Percentiles rank a stretch among this genome's conserved stretches.
Conservation (phyloP, 208 protist species). For the Herpetomonas tarakana region DNA sequence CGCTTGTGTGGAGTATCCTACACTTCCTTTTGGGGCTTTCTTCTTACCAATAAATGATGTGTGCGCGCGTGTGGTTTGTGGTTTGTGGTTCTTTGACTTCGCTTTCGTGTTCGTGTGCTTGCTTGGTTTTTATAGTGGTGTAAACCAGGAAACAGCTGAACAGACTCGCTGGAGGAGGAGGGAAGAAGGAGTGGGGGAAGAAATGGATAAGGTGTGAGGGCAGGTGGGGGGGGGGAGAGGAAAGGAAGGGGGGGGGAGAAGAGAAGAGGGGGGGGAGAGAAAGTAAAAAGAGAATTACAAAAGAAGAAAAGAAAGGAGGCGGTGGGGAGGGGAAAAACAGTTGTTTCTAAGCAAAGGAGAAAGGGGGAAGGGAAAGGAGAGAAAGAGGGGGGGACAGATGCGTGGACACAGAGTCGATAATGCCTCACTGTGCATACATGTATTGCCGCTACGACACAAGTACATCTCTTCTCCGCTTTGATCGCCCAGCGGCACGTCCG, state of each 20-base stretch:
- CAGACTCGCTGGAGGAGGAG: background rate
- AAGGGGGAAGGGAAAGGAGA: background rate
- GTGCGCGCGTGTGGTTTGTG: too few relatives aligned
- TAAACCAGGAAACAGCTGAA: too few relatives aligned
- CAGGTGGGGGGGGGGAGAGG: background rate
- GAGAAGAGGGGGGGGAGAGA: conserved; percentile 7
- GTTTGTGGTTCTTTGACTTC: too few relatives aligned
- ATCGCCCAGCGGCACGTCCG: too few relatives aligned
- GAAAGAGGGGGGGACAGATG: background rate
- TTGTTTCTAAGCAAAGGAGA: background rate
- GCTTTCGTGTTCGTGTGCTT: too few relatives aligned
- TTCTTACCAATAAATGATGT: too few relatives aligned
- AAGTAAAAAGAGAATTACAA: background rate
- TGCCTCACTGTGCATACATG: background rate
- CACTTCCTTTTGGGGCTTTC: too few relatives aligned
- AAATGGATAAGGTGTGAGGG: background rate
- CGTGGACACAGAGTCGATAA: background rate
- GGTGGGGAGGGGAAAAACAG: background rate
- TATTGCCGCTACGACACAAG: too few relatives aligned
- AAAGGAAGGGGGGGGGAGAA: conserved; percentile 8
- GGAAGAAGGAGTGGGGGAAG: conserved; percentile 7
- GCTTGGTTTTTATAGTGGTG: too few relatives aligned
- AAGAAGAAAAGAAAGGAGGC: conserved; percentile 9
- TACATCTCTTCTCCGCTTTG: too few relatives aligned
- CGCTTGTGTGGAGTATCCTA: too few relatives aligned